Percentiles rank a stretch among this genome's conserved stretches.
phyloP scores from a whole-genome alignment of 371 early-diverging fungal species.

The Umbelopsis sp. region DNA sequence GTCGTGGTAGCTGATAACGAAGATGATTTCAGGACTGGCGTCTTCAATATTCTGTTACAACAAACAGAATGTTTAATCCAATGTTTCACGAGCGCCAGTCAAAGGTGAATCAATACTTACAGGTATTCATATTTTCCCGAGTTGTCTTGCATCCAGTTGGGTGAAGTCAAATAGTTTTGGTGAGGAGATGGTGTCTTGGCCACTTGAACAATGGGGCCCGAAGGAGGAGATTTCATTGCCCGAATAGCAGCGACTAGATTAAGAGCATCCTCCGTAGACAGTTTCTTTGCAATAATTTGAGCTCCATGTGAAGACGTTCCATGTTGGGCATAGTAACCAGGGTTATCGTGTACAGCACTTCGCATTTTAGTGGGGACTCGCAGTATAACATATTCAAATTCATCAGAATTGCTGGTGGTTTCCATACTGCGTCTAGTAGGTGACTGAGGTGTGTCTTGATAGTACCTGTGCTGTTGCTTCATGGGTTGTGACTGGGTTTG shows the following conservation, averaged over 20 bases:
- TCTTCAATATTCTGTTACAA: slow-evolving; percentile 3
- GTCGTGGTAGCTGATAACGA: neutral
- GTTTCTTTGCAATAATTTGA: slow-evolving; percentile 10
- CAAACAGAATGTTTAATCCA: neutral
- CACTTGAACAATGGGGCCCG: slow-evolving; percentile 5
- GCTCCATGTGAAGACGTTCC: neutral
- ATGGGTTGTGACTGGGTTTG: neutral
- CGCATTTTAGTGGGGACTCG: slow-evolving; percentile 1
- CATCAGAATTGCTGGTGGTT: neutral
- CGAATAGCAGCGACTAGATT: slow-evolving; percentile 12
- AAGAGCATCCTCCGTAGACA: slow-evolving; percentile 17
- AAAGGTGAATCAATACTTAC: neutral
- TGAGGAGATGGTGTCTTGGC: neutral
- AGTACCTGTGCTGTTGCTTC: neutral
- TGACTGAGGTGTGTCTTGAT: neutral
- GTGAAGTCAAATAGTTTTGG: neutral
- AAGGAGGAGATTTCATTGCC: slow-evolving; percentile 3
- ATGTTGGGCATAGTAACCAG: neutral
- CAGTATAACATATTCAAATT: slow-evolving; percentile 6
- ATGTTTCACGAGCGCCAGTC: neutral
- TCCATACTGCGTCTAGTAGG: neutral
- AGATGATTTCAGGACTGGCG: neutral
- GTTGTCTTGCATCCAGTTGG: slow-evolving; percentile 15
- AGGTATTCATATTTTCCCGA: slow-evolving; percentile 20
- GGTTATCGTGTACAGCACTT: neutral